These are phyloP conservation scores for Diutina mesorugosa DNA, from an alignment of 1,139 yeast genomes.

Conservation along the genomic window DNA sequence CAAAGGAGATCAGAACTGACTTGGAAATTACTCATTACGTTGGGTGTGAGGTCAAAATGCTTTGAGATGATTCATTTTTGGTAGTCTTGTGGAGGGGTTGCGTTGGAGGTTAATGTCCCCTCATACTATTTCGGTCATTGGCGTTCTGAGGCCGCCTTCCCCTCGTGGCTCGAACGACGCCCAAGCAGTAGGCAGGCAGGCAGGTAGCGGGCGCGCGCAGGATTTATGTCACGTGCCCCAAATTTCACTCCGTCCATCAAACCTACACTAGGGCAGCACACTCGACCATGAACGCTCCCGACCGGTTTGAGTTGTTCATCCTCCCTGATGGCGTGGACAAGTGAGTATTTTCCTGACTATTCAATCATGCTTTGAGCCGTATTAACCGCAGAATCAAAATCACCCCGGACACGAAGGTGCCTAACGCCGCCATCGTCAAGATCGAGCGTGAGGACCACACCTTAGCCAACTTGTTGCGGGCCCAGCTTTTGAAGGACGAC, in stretches of 20 bases:
- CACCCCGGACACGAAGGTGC: constrained; percentile 89
- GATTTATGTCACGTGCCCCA: not conserved
- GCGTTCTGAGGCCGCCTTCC: no score
- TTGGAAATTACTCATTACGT: no score
- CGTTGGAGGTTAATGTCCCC: no score
- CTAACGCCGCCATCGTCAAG: constrained; percentile 85
- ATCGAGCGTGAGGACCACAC: constrained; percentile 98
- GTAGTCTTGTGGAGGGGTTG: no score
- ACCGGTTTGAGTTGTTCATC: constrained; percentile 89
- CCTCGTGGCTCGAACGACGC: no score
- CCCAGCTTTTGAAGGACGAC: constrained; percentile 75
- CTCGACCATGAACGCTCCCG: constrained; percentile 85
- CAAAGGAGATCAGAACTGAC: no score
- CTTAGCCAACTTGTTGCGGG: constrained; percentile 75
- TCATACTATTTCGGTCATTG: no score
- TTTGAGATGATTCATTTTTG: no score
- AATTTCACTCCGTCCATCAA: no score
- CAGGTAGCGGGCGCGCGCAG: no score
- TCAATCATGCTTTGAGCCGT: not conserved
- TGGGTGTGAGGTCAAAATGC: no score
- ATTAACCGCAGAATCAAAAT: constrained; percentile 47
- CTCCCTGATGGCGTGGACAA: constrained; percentile 96
- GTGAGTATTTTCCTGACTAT: constrained; percentile 19
- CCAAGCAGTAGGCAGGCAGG: no score
- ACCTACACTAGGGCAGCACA: not conserved